phyloP scores from a whole-genome alignment of 169 alveolate genomes.

The Cyclospora cayetanensis region DNA sequence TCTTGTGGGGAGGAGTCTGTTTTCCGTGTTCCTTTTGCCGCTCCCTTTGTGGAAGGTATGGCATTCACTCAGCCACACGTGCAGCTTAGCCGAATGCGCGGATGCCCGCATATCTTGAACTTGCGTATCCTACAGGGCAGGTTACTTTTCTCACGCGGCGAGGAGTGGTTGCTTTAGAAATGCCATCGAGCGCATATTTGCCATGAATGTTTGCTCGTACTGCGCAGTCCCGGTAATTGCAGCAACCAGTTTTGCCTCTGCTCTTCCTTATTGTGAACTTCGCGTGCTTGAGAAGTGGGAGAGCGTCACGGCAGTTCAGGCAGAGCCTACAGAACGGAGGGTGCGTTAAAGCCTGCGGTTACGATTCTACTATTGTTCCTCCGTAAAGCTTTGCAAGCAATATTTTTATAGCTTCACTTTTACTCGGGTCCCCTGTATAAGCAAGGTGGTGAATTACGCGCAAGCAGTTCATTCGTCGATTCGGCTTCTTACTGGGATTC shows the following conservation, averaged over 20 bases:
- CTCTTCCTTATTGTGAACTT: slow-evolving; percentile 51
- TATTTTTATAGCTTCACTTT: no score
- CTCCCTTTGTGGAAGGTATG: slow-evolving; percentile 25
- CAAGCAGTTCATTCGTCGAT: no score
- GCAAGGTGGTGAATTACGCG: no score
- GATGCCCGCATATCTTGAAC: background rate
- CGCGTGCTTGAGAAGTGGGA: slow-evolving; percentile 40
- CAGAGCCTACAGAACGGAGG: slow-evolving; percentile 36
- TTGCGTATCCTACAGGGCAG: background rate
- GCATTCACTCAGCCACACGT: no score
- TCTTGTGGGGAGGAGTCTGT: slow-evolving; percentile 52
- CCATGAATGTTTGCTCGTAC: background rate
- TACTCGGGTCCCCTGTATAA: no score
- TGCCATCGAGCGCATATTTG: background rate
- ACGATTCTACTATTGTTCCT: no score
- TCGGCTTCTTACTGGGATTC: no score
- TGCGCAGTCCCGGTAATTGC: slow-evolving; percentile 50
- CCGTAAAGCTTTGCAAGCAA: no score
- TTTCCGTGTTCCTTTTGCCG: slow-evolving; percentile 10
- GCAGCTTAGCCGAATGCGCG: background rate
- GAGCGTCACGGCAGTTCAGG: background rate
- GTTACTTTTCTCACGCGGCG: background rate
- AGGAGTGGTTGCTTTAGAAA: background rate
- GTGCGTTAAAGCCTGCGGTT: no score
- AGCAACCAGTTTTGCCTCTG: slow-evolving; percentile 36